A percentile compares a stretch with the other conserved stretches of the same genome.
These are phyloP conservation scores for Sugiyamaella floridensis DNA, from an alignment of 805 yeast species.

Conservation along the genomic window DNA sequence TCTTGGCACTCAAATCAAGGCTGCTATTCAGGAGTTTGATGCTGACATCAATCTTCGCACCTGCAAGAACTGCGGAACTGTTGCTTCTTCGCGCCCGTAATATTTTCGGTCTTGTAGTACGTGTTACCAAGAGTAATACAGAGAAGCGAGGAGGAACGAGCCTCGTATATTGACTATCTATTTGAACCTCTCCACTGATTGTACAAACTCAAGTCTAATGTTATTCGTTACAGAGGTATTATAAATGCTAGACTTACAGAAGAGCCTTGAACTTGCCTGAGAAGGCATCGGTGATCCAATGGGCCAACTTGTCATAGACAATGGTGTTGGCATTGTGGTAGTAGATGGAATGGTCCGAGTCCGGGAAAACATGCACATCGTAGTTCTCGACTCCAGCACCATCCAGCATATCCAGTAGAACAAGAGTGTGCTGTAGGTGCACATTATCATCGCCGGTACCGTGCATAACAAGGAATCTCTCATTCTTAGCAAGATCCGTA, in stretches of 20 bases:
- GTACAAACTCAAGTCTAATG: no score
- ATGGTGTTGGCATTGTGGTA: slow-evolving; percentile 73
- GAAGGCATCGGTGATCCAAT: slow-evolving; percentile 51
- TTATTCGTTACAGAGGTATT: no score
- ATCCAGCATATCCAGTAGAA: slow-evolving; percentile 69
- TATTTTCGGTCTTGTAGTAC: no score
- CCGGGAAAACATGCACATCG: slow-evolving; percentile 87
- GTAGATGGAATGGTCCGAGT: slow-evolving; percentile 77
- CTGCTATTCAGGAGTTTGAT: slow-evolving; percentile 68
- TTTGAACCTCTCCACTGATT: no score
- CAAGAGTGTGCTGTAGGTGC: slow-evolving; percentile 82
- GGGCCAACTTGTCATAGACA: slow-evolving; percentile 61
- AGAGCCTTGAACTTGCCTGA: slow-evolving; percentile 18
- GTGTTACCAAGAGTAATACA: no score
- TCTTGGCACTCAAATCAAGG: slow-evolving; percentile 85
- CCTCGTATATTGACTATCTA: no score
- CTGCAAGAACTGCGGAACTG: slow-evolving; percentile 66
- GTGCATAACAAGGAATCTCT: slow-evolving; percentile 81
- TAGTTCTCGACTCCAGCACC: slow-evolving; percentile 74
- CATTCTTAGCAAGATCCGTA: slow-evolving; percentile 46
- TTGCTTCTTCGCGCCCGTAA: slow-evolving; percentile 20
- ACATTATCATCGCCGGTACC: slow-evolving; percentile 98
- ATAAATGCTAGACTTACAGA: background rate
- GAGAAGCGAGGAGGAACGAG: no score
- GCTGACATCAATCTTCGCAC: slow-evolving; percentile 56